A percentile compares a stretch with the other conserved stretches of the same genome.
These are phyloP conservation scores for Leucosporidium scottii DNA, from an alignment of 768 basidiomycete genomes.

Conservation along the genomic window DNA sequence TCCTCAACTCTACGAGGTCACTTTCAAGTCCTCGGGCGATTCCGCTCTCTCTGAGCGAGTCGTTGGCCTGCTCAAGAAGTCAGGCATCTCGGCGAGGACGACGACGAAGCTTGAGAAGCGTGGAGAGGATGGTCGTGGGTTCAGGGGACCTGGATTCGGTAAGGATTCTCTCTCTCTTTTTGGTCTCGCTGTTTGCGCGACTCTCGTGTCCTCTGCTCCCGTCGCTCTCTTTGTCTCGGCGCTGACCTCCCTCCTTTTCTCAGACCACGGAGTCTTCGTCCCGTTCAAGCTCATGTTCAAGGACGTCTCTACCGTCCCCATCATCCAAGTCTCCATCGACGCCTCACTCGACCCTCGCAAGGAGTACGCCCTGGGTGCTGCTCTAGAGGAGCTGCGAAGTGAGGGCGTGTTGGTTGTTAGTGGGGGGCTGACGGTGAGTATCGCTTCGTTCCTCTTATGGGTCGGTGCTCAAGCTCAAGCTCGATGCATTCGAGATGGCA, in stretches of 20 bases:
- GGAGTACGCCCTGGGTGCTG: slow-evolving; percentile 62
- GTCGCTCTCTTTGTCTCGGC: neutral
- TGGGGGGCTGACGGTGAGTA: no score
- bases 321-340: slow-evolving; percentile 59
- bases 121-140: slow-evolving; percentile 61
- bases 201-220: no score
- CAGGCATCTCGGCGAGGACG: slow-evolving; percentile 52
- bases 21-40: slow-evolving; percentile 64
- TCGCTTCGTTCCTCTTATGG: no score
- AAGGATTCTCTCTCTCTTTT: no score
- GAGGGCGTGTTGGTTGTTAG: slow-evolving; percentile 59
- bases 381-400: slow-evolving; percentile 55
- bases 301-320: slow-evolving; percentile 51
- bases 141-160: slow-evolving; percentile 54
- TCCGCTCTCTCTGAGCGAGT: slow-evolving; percentile 53
- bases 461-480: no score
- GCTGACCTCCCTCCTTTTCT: neutral
- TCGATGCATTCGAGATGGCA: no score
- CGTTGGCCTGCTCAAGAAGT: slow-evolving; percentile 57
- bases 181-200: no score
- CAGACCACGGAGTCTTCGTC: slow-evolving; percentile 70
- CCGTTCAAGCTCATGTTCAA: slow-evolving; percentile 70
- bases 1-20: slow-evolving; percentile 49
- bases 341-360: slow-evolving; percentile 53
- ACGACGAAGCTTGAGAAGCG: slow-evolving; percentile 52